Evolutionary conservation across 192 early-diverging fungal genomes (phyloP), one percentile per base, ranked within the genome.

Genomic region (Backusella circina): DNA sequence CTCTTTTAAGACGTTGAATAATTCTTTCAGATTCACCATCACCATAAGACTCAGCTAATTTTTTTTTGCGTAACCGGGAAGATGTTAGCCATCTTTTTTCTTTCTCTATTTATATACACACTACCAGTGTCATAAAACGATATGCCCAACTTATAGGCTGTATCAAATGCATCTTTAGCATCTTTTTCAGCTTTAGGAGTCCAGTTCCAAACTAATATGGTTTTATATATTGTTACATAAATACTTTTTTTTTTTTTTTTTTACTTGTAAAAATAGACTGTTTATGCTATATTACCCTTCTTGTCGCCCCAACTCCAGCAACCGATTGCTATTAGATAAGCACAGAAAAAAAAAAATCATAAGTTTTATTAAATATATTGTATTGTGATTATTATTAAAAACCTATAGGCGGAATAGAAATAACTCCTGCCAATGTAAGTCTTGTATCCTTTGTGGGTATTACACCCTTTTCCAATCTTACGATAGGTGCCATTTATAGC

Each of bases 261-360:
- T n/a, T 26, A 47, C 10, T 41, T 41, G 13, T 41, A 41, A 41
- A 18, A 47, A 10, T 23, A 18, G 26, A 57, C 50, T 54, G 13
- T 28, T 61, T 26, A 28, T 61, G 21, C n/a, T n/a, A n/a, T n/a
- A n/a, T 72, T 74, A 47, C 30, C 16, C 38, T 13, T 21, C 44
- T 77, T 86, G 78, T 84, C 85, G 54, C 85, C 85, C 77, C 77
- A 86, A 33, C 79, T 71, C 85, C 85, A 86, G 15, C 78, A 78
- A 30, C 85, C 85, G 28, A 86, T 82, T 35, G 85, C 78, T 77
- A 23, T 37, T n/a, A n/a, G n/a, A 38, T 54, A 44, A 5, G 13
- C 15, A 16, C 13, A 41, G 13, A 41, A 9, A 41, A 54, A 54
- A 54, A 23, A 54, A 50, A 50, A 54, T 54, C 51, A 54, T 2